Conservation (phyloP, 108 stramenopile genomes). For the Fragilaria radians region DNA sequence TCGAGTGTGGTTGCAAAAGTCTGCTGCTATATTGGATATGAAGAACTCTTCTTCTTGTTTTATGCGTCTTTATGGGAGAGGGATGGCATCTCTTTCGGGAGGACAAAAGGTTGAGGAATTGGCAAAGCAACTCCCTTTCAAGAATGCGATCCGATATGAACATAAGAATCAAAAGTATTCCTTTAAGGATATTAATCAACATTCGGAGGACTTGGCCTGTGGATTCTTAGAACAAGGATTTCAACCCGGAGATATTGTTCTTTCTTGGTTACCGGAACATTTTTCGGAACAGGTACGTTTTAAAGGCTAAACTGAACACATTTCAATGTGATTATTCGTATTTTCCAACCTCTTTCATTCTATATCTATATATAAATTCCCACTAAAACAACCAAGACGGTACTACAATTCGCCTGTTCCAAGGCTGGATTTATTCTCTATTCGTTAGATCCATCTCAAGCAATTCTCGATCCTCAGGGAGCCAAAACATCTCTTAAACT, state of each 20-base stretch:
- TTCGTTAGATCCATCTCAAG: slow-evolving; percentile 63
- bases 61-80: too few species aligned
- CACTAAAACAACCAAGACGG: slow-evolving; percentile 51
- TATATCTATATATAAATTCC: too few species aligned
- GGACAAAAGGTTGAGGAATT: slow-evolving; percentile 27
- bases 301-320: background rate
- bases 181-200: slow-evolving; percentile 66
- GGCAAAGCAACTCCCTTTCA: slow-evolving; percentile 65
- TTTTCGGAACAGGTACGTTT: slow-evolving; percentile 80
- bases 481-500: slow-evolving; percentile 59
- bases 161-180: slow-evolving; percentile 85
- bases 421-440: slow-evolving; percentile 81
- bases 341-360: too few species aligned
- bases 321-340: background rate
- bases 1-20: too few species aligned
- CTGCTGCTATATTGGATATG: too few species aligned
- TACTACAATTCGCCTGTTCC: slow-evolving; percentile 88
- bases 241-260: slow-evolving; percentile 80
- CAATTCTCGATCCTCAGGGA: slow-evolving; percentile 48
- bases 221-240: slow-evolving; percentile 78
- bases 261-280: slow-evolving; percentile 72
- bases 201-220: slow-evolving; percentile 70
- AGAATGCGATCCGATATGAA: slow-evolving; percentile 79
- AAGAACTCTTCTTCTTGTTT: too few species aligned
- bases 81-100: slow-evolving; percentile 5